Evolutionary conservation across 768 basidiomycete species (phyloP), one percentile per base, ranked within the genome.

Genomic region (Rhizopogon salebrosus): DNA sequence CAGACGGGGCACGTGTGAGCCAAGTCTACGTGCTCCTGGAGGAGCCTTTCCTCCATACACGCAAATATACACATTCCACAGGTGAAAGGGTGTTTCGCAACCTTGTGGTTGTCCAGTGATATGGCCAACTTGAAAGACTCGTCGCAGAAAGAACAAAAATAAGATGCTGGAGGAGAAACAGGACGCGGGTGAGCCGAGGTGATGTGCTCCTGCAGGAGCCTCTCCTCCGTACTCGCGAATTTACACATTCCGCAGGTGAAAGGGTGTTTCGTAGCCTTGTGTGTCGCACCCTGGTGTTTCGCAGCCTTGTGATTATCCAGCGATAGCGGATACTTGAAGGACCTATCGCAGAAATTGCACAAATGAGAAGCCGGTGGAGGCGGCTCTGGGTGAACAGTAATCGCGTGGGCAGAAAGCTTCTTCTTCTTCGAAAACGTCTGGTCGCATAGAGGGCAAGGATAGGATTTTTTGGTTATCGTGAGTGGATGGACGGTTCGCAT

Each of bases 1-100:
- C 67, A 68, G 45, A 67, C 60, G 23, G 63, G 63, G 35, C 67
- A 68, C 26, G 69, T 67, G 38, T 68, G 67, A 9, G 62, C 63
- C 11, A 60, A 60, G 18, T 59, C 60, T 26, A 67, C 38, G 24
- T 68, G 67, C 31, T 65, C 60, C 20, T 65, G 60, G 20, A 70
- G 59, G 20, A 46, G 20, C 16, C 35, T 22, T 22, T 46, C 45
- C 20, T 22, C n/a, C 31, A 3, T 4, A 34, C 45, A 46, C 22
- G 20, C 14, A 9, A 46, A 34, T 6, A 34, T 6, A 20, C 45
- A 46, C 8, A 46, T 46, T 34, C 45, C 45, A 3, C 45, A 46
- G 22, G 31, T 34, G 20, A 22, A 34, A 46, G 20, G 3, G 31
- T 46, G 45, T 34, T 20, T 34, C 31, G 31, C 34, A 49, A 42